Evolutionary conservation across 139 green algal genomes (phyloP).

Genomic region (Pleodorina starrii): DNA sequence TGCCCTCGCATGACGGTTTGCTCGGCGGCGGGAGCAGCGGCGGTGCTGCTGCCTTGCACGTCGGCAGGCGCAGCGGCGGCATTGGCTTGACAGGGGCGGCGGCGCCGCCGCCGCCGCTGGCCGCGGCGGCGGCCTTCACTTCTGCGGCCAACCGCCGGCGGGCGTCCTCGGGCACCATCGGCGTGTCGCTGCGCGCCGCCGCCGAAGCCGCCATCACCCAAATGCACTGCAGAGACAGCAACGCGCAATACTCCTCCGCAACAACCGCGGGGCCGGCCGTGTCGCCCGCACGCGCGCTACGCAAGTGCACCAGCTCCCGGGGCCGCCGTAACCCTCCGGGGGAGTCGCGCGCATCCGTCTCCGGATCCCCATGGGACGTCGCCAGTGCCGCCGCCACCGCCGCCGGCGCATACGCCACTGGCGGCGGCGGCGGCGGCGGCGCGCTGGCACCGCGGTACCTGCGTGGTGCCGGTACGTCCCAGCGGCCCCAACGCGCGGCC

Average conservation of each 20-base stretch:
- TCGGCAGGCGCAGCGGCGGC: background rate
- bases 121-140: background rate
- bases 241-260: background rate
- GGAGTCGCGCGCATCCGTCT: background rate
- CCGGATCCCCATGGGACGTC: background rate
- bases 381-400: background rate
- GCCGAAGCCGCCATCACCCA: slow-evolving; percentile 5
- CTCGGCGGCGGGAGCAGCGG: background rate
- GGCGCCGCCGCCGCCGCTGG: background rate
- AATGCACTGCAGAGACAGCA: background rate
- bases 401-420: background rate
- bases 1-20: background rate
- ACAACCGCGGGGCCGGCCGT: background rate
- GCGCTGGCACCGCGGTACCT: background rate
- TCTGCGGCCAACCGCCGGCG: background rate
- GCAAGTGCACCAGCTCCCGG: slow-evolving; percentile 33
- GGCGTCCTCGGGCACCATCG: slow-evolving; percentile 4
- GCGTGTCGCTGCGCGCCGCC: slow-evolving; percentile 20
- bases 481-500: background rate
- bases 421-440: background rate
- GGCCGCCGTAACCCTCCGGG: background rate
- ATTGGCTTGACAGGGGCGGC: background rate
- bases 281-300: background rate
- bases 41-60: background rate
- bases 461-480: too few relatives aligned